These are phyloP conservation scores for Colletotrichum limetticola DNA, from an alignment of 2,329 filamentous ascomycete species.

Conservation along the genomic window DNA sequence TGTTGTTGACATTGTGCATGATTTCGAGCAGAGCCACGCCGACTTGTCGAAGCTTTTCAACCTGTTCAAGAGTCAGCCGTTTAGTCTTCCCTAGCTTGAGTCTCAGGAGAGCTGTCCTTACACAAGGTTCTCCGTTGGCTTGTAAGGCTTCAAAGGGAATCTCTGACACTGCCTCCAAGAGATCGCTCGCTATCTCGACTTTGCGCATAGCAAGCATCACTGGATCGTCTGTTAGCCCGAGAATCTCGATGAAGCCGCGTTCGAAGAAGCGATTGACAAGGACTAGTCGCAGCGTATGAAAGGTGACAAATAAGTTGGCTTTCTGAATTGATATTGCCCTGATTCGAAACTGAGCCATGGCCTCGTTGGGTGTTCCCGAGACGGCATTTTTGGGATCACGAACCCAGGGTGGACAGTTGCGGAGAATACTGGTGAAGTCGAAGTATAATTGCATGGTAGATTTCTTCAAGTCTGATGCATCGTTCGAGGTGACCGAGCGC, in stretches of 20 bases:
- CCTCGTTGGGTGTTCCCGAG: background rate
- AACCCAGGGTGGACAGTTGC: slow-evolving; percentile 22
- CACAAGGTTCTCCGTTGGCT: slow-evolving; percentile 52
- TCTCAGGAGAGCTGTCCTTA: slow-evolving; percentile 28
- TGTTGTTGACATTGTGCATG: slow-evolving; percentile 49
- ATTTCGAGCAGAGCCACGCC: slow-evolving; percentile 51
- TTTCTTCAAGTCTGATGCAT: slow-evolving; percentile 8
- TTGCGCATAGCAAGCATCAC: slow-evolving; percentile 39
- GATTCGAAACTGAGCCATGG: accelerated
- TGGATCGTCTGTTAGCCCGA: slow-evolving; percentile 7
- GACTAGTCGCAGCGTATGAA: slow-evolving; percentile 54
- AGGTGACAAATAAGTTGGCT: slow-evolving; percentile 52
- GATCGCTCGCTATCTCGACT: slow-evolving; percentile 56
- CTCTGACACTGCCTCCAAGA: slow-evolving; percentile 51
- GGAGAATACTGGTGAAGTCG: slow-evolving; percentile 38
- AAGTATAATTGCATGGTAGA: slow-evolving; percentile 39
- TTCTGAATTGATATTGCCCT: slow-evolving; percentile 48
- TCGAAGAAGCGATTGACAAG: slow-evolving; percentile 36
- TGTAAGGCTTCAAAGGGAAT: slow-evolving; percentile 54
- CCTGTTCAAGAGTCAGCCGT: slow-evolving; percentile 37
- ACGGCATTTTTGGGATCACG: background rate
- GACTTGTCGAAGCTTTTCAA: slow-evolving; percentile 52
- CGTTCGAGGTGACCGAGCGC: background rate
- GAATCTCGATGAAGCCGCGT: background rate
- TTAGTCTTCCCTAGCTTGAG: background rate